Conservation (phyloP, 768 basidiomycete genomes). For the Lentinus brumalis region DNA sequence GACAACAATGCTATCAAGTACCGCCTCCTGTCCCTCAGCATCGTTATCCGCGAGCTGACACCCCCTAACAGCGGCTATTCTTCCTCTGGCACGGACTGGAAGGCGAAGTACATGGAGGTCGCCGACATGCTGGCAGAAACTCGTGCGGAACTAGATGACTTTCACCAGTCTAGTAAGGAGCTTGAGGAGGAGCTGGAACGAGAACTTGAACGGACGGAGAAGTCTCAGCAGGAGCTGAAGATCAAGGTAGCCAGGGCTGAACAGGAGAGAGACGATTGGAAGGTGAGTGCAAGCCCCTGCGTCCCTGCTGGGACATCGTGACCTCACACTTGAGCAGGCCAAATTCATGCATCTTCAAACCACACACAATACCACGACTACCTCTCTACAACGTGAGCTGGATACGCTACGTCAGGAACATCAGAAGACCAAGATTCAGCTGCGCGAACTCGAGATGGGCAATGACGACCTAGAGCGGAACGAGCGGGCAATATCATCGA, state of each 20-base stretch:
- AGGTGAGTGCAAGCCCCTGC: conserved; percentile 53
- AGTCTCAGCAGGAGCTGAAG: conserved; percentile 77
- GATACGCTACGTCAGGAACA: conserved; percentile 79
- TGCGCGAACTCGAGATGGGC: conserved; percentile 93
- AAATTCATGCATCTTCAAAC: conserved; percentile 91
- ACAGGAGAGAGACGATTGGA: conserved; percentile 87
- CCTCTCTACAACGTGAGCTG: conserved; percentile 89
- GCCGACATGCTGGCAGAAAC: conserved; percentile 85
- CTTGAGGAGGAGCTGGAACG: conserved; percentile 92
- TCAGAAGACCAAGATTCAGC: conserved; percentile 68
- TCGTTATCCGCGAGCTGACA: conserved; percentile 12
- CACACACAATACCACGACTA: conserved; percentile 85
- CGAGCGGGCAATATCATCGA: conserved; percentile 85
- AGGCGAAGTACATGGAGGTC: conserved; percentile 77
- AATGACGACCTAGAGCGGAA: conserved; percentile 97
- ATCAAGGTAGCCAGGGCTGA: conserved; percentile 72
- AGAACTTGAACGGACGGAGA: conserved; percentile 87
- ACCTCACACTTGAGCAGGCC: conserved; percentile 43
- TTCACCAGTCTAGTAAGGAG: conserved; percentile 85
- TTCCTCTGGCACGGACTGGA: conserved; percentile 66
- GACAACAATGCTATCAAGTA: conserved; percentile 72
- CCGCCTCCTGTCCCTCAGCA: conserved; percentile 20
- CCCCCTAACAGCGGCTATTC: conserved; percentile 50
- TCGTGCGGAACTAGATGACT: conserved; percentile 82
- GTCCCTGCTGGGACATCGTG: conserved; percentile 11